These are phyloP conservation scores for Septoria linicola DNA, from an alignment of 2,329 filamentous ascomycete species.

Conservation along the genomic window DNA sequence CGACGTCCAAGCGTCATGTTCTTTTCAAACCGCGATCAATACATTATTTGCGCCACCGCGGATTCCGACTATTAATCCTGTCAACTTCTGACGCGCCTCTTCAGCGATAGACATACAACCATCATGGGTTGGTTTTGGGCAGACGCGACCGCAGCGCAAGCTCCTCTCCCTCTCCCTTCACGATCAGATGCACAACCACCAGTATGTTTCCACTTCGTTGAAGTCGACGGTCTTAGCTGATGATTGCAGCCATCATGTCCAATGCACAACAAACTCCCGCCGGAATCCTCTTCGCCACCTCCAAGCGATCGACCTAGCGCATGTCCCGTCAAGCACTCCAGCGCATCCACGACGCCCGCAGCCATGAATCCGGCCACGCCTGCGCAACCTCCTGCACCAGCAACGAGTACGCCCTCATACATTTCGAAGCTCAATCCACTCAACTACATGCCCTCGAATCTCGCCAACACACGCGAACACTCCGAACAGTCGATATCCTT, in stretches of 20 bases:
- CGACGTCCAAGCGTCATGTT: neutral
- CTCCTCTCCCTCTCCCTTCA: constrained; percentile 50
- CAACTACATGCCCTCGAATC: constrained; percentile 86
- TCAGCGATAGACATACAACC: neutral
- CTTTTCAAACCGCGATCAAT: neutral
- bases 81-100: neutral
- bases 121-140: constrained; percentile 72
- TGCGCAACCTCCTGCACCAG: constrained; percentile 26
- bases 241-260: constrained; percentile 62
- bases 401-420: constrained; percentile 46
- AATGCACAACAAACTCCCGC: constrained; percentile 58
- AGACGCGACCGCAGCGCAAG: constrained; percentile 48
- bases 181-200: constrained; percentile 53
- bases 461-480: constrained; percentile 73
- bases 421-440: constrained; percentile 71
- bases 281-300: constrained; percentile 31
- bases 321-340: constrained; percentile 51
- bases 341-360: constrained; percentile 42
- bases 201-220: constrained; percentile 44
- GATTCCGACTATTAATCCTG: neutral
- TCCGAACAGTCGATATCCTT: constrained; percentile 70
- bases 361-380: constrained; percentile 35
- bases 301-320: constrained; percentile 45
- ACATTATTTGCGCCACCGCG: constrained; percentile 1
- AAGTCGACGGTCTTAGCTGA: constrained; percentile 16